Percentiles rank a stretch among this genome's conserved stretches.
Conservation (phyloP, 208 protist species). For the Crithidia thermophila region DNA sequence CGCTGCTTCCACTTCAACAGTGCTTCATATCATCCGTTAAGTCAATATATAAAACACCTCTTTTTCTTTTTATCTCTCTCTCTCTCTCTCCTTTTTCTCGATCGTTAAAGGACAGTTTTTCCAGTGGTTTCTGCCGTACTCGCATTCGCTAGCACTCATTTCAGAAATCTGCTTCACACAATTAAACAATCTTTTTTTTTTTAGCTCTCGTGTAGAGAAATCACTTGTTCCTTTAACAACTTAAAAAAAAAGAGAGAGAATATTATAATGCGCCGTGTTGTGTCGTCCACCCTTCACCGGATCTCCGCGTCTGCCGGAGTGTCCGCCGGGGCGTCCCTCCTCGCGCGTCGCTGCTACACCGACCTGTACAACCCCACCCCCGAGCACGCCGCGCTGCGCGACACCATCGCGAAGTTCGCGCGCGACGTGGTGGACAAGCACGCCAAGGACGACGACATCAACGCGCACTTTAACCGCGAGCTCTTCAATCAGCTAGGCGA, state of each 20-base stretch:
- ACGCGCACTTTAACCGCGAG: constrained; percentile 70
- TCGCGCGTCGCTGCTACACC: constrained; percentile 18
- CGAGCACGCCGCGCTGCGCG: constrained; percentile 64
- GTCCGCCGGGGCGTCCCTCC: background rate
- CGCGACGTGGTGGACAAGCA: constrained; percentile 61
- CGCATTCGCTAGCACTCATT: no score
- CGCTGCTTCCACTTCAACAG: no score
- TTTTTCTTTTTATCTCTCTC: background rate
- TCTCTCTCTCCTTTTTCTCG: background rate
- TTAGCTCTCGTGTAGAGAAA: no score
- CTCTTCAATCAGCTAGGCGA: constrained; percentile 95
- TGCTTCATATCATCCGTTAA: constrained; percentile 4
- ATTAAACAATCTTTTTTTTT: no score
- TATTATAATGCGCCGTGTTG: constrained; percentile 17
- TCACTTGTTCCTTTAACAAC: background rate
- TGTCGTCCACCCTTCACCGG: constrained; percentile 3
- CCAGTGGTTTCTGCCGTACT: no score
- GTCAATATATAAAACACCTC: constrained; percentile 8
- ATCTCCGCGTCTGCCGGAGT: background rate
- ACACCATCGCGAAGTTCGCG: constrained; percentile 63
- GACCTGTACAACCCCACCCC: constrained; percentile 69
- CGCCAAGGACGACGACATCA: constrained; percentile 58
- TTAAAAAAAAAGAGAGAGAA: background rate
- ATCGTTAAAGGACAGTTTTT: no score
- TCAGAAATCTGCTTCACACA: no score